phyloP scores from a whole-genome alignment of 2,329 filamentous ascomycete genomes.

The Lasiodiplodia theobromae region DNA sequence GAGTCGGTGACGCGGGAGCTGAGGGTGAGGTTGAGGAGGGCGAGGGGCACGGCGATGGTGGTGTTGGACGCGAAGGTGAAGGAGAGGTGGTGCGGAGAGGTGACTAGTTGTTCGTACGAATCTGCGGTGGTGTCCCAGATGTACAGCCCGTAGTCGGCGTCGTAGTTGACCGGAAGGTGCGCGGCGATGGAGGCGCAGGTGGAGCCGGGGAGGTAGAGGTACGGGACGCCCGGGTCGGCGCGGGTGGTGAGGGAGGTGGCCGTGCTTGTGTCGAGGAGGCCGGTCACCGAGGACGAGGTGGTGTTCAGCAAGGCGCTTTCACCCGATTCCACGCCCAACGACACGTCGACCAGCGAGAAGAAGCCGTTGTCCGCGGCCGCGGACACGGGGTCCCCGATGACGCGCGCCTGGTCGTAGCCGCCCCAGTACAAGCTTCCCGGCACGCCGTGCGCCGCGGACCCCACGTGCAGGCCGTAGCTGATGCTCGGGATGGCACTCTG shows the following conservation, averaged over 20 bases:
- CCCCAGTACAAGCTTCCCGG: constrained; percentile 42
- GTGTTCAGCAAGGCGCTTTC: constrained; percentile 41
- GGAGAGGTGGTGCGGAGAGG: constrained; percentile 52
- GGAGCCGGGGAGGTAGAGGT: constrained; percentile 38
- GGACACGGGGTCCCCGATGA: constrained; percentile 37
- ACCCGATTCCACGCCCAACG: constrained; percentile 51
- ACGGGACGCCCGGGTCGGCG: constrained; percentile 38
- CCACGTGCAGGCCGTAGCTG: constrained; percentile 45
- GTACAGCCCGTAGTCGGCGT: constrained; percentile 35
- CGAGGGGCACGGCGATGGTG: constrained; percentile 52
- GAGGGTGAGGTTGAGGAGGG: constrained; percentile 48
- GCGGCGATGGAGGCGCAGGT: constrained; percentile 41
- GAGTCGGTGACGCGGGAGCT: constrained; percentile 42
- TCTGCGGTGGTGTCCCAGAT: constrained; percentile 39
- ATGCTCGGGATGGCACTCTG: constrained; percentile 34
- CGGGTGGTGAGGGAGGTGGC: constrained; percentile 15
- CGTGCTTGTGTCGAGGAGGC: background rate
- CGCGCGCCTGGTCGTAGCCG: constrained; percentile 45
- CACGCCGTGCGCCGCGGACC: constrained; percentile 40
- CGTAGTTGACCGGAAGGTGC: constrained; percentile 39
- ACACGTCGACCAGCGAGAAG: constrained; percentile 48
- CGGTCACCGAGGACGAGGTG: background rate
- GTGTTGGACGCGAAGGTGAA: constrained; percentile 40
- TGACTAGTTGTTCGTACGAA: constrained; percentile 48
- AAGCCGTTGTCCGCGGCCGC: constrained; percentile 30